Evolutionary conservation across 2,329 filamentous ascomycete genomes (phyloP).

Genomic region (Microdochium nivale): DNA sequence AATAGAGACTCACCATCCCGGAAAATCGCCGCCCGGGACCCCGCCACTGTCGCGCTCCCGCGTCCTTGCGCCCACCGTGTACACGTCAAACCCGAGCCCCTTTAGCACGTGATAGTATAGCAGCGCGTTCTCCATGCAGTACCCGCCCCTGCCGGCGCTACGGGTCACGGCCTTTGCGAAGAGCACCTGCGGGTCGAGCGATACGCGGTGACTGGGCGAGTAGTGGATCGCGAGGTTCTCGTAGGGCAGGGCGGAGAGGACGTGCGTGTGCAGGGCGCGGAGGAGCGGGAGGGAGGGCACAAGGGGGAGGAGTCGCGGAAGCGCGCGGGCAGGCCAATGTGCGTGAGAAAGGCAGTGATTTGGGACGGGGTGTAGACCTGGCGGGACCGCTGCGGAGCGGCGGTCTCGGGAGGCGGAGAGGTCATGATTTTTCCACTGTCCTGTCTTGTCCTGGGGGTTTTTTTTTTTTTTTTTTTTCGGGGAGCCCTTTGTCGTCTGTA

Average conservation of each 20-base stretch:
- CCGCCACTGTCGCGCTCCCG: slow-evolving; percentile 25
- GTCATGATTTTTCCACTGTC: too few relatives aligned
- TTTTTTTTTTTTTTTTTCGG: too few relatives aligned
- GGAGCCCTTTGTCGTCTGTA: too few relatives aligned
- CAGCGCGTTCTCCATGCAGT: slow-evolving; percentile 51
- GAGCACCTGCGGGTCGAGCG: slow-evolving; percentile 35
- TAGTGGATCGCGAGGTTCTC: slow-evolving; percentile 50
- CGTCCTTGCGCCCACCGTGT: slow-evolving; percentile 45
- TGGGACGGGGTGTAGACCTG: not conserved
- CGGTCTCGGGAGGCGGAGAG: not conserved
- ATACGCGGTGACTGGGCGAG: slow-evolving; percentile 24
- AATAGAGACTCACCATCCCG: slow-evolving; percentile 27
- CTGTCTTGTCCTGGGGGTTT: too few relatives aligned
- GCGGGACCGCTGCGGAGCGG: too few relatives aligned
- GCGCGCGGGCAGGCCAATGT: not conserved
- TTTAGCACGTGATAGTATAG: slow-evolving; percentile 44
- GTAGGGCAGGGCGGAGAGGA: slow-evolving; percentile 43
- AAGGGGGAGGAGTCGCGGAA: too few relatives aligned
- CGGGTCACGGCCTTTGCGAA: slow-evolving; percentile 37
- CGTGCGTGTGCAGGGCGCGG: slow-evolving; percentile 8
- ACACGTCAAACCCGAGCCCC: slow-evolving; percentile 43
- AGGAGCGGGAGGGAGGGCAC: not conserved
- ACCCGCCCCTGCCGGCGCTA: slow-evolving; percentile 37
- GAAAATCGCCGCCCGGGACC: slow-evolving; percentile 31
- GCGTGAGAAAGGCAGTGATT: not conserved